Conservation (phyloP, 495 filamentous ascomycete genomes). For the Amniculicola lignicola region DNA sequence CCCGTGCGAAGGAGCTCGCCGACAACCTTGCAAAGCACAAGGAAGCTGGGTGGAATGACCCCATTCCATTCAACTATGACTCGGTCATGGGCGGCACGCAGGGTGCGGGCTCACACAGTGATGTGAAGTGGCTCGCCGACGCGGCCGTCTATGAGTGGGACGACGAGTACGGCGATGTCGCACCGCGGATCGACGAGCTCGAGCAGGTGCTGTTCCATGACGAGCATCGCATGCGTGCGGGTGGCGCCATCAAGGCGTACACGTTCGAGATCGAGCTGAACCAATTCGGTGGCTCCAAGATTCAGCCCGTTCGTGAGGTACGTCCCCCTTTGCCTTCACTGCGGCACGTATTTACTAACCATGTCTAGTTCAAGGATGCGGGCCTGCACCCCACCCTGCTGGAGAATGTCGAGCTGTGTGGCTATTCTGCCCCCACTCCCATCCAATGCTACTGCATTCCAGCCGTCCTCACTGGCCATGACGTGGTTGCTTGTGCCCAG, state of each 20-base stretch:
- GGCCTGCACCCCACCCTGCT: constrained; percentile 82
- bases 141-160: constrained; percentile 72
- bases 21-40: constrained; percentile 8
- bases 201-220: constrained; percentile 70
- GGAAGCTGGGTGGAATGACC: constrained; percentile 21
- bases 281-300: constrained; percentile 52
- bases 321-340: constrained; percentile 15
- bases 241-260: constrained; percentile 46
- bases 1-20: constrained; percentile 8
- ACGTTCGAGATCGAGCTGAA: constrained; percentile 54
- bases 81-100: constrained; percentile 12
- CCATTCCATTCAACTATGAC: constrained; percentile 20
- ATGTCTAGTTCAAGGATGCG: constrained; percentile 53
- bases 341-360: neutral
- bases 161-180: constrained; percentile 81
- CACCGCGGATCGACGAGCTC: constrained; percentile 62
- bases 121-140: constrained; percentile 40
- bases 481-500: constrained; percentile 84
- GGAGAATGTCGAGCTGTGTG: constrained; percentile 68
- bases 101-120: neutral
- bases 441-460: constrained; percentile 85
- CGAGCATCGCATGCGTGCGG: constrained; percentile 46
- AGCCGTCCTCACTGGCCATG: constrained; percentile 65
- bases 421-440: constrained; percentile 68
- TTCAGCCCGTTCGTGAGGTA: constrained; percentile 53